A percentile compares a stretch with the other conserved stretches of the same genome.
Conservation (phyloP, 2,329 filamentous ascomycete species). For the Neonectria magnoliae region DNA sequence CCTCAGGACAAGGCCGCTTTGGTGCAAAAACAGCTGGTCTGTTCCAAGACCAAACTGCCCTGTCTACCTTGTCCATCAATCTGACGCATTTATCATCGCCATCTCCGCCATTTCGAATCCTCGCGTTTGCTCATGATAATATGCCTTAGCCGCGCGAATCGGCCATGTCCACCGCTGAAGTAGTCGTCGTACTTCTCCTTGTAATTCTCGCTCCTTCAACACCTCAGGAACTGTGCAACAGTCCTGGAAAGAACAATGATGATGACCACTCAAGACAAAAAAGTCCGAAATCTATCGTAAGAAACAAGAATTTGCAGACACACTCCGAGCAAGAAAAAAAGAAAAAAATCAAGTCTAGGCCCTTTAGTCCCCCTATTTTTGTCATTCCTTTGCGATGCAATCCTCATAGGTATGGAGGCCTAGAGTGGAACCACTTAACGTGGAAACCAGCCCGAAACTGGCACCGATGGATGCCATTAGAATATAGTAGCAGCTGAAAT, state of each 20-base stretch:
- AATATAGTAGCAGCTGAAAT: constrained; percentile 41
- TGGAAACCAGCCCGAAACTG: constrained; percentile 36
- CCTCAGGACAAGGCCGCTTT: neutral
- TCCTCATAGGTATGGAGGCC: constrained; percentile 20
- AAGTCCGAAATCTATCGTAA: constrained; percentile 23
- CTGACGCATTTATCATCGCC: constrained; percentile 2
- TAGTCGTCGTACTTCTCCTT: constrained; percentile 20
- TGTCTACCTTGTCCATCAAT: neutral
- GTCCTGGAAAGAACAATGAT: neutral
- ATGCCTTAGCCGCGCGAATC: constrained; percentile 7
- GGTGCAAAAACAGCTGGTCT: neutral
- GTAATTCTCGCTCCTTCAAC: constrained; percentile 6
- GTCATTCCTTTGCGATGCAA: constrained; percentile 35
- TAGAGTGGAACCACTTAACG: constrained; percentile 26
- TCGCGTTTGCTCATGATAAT: constrained; percentile 3
- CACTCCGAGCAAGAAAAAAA: constrained; percentile 4
- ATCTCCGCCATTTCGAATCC: neutral
- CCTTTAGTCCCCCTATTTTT: constrained; percentile 32
- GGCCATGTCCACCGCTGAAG: constrained; percentile 15
- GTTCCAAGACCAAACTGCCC: neutral
- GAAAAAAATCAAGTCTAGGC: constrained; percentile 25
- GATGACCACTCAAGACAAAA: constrained; percentile 13
- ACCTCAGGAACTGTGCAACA: neutral
- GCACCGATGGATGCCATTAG: constrained; percentile 38
- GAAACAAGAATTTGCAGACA: neutral